Conservation (phyloP, 306 rosid species). For the Prunus mume region DNA sequence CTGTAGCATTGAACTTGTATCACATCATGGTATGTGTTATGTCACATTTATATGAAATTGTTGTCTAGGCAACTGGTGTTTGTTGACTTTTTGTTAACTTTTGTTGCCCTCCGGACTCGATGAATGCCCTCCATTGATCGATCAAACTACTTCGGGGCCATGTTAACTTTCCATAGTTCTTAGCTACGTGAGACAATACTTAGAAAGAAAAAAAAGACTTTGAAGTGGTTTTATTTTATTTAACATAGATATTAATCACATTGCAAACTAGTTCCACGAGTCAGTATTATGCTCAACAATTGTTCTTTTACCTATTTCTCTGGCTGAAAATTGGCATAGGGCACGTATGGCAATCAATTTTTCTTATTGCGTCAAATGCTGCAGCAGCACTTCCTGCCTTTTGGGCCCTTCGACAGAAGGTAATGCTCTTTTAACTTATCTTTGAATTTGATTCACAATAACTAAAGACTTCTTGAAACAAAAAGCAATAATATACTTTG, state of each 20-base stretch:
- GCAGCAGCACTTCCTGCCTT: constrained; percentile 88
- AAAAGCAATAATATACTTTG: not conserved
- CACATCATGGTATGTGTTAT: constrained; percentile 61
- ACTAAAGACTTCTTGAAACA: not conserved
- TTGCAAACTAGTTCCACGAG: not conserved
- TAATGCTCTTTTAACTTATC: constrained; percentile 24
- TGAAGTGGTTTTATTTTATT: not conserved
- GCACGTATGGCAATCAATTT: constrained; percentile 73
- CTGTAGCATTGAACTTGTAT: constrained; percentile 78
- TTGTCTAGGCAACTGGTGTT: constrained; percentile 6
- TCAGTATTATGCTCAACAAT: not conserved
- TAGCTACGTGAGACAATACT: not conserved
- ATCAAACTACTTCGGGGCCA: not conserved
- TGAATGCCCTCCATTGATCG: no score
- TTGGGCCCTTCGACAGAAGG: constrained; percentile 90
- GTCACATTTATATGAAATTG: constrained; percentile 6
- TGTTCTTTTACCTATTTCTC: constrained; percentile 1
- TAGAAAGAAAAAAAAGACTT: not conserved
- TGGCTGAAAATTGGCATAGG: constrained; percentile 41
- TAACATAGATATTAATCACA: not conserved
- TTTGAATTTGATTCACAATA: not conserved
- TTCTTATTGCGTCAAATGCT: constrained; percentile 81
- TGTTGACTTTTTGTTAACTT: not conserved
- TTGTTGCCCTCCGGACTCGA: not conserved
- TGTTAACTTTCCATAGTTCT: not conserved